Conservation (phyloP, 2,329 filamentous ascomycete genomes). For the Colletotrichum siamense region DNA sequence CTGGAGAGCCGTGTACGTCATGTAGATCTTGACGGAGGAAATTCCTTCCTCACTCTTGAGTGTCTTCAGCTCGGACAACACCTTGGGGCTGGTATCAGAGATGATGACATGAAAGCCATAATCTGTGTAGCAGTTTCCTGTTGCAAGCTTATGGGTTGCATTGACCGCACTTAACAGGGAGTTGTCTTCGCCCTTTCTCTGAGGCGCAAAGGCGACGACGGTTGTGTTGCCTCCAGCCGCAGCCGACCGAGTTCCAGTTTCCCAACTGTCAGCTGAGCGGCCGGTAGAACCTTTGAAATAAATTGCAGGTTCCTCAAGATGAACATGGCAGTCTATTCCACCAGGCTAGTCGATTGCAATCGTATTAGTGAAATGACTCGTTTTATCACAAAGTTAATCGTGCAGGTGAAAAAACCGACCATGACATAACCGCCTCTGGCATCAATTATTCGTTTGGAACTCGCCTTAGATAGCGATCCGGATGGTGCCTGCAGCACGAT, state of each 20-base stretch:
- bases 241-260: slow-evolving; percentile 53
- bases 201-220: slow-evolving; percentile 61
- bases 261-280: slow-evolving; percentile 23
- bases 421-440: not conserved
- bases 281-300: not conserved
- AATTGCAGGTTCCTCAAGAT: not conserved
- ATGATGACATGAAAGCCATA: not conserved
- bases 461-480: slow-evolving; percentile 22
- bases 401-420: not conserved
- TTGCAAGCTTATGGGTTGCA: slow-evolving; percentile 50
- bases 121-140: slow-evolving; percentile 49
- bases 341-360: not conserved
- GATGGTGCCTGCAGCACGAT: slow-evolving; percentile 44
- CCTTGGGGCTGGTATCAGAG: not conserved
- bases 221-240: slow-evolving; percentile 65
- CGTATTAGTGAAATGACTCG: not conserved
- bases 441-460: not conserved
- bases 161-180: slow-evolving; percentile 50
- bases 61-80: not conserved
- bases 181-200: slow-evolving; percentile 44
- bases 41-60: slow-evolving; percentile 39
- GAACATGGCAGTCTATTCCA: not conserved
- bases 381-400: not conserved
- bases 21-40: slow-evolving; percentile 55
- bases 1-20: slow-evolving; percentile 56